Conservation (phyloP, 2,329 filamentous ascomycete genomes). For the Plenodomus tracheiphilus region DNA sequence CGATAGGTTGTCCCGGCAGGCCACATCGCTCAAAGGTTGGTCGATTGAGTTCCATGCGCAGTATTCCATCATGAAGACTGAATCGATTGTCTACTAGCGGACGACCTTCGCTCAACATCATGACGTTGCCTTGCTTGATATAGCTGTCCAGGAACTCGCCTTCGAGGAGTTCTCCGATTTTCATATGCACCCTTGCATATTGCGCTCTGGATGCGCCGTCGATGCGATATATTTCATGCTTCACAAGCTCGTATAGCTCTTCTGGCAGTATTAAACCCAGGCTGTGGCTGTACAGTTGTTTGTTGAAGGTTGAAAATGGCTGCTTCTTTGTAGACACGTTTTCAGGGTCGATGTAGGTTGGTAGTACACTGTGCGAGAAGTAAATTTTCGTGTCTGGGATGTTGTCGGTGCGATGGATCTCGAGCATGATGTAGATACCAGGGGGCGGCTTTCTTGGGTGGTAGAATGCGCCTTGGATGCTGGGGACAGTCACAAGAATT, state of each 20-base stretch:
- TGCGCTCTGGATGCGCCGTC: slow-evolving; percentile 38
- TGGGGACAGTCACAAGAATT: too few species aligned
- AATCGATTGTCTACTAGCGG: slow-evolving; percentile 73
- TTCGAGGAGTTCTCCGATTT: slow-evolving; percentile 70
- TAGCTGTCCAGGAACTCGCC: slow-evolving; percentile 81
- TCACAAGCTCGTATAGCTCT: slow-evolving; percentile 60
- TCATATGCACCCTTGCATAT: slow-evolving; percentile 74
- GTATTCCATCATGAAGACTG: slow-evolving; percentile 67
- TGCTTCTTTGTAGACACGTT: slow-evolving; percentile 63
- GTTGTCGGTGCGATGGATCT: slow-evolving; percentile 37
- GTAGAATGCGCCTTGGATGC: too few species aligned
- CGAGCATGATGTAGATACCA: slow-evolving; percentile 32
- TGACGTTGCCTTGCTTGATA: slow-evolving; percentile 77
- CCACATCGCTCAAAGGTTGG: slow-evolving; percentile 83
- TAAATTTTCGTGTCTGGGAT: slow-evolving; percentile 66
- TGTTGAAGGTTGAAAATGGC: slow-evolving; percentile 71
- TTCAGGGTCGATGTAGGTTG: slow-evolving; percentile 68
- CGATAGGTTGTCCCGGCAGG: slow-evolving; percentile 70
- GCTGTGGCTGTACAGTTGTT: slow-evolving; percentile 70
- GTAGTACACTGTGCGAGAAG: slow-evolving; percentile 70
- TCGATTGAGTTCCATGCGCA: slow-evolving; percentile 78
- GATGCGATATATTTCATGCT: slow-evolving; percentile 54
- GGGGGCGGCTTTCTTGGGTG: too few species aligned
- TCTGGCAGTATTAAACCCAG: slow-evolving; percentile 74
- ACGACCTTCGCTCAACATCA: slow-evolving; percentile 82